Conservation (phyloP, 805 yeast genomes). For the Candida bentonensis region DNA sequence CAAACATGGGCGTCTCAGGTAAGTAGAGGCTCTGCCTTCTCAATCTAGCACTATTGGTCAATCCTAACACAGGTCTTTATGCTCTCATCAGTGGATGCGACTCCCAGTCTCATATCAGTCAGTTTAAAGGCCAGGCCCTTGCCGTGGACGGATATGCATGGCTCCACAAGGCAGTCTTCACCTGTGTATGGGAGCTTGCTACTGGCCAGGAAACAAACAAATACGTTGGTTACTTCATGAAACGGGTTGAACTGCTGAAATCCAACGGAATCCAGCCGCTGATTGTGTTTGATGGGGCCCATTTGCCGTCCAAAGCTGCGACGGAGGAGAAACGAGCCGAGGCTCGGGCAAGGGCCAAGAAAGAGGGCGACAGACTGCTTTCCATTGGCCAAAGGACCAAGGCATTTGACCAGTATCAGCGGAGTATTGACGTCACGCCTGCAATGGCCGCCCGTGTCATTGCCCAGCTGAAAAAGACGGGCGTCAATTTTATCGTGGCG, state of each 20-base stretch:
- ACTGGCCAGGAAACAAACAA: slow-evolving; percentile 46
- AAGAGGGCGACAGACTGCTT: slow-evolving; percentile 32
- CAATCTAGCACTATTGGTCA: neutral
- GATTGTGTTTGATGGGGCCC: slow-evolving; percentile 88
- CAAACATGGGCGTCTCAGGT: neutral
- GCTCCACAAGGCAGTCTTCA: slow-evolving; percentile 76
- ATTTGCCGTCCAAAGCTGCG: slow-evolving; percentile 59
- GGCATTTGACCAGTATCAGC: slow-evolving; percentile 2
- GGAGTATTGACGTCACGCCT: slow-evolving; percentile 74
- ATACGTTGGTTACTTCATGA: slow-evolving; percentile 51
- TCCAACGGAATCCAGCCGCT: slow-evolving; percentile 65
- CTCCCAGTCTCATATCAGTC: neutral
- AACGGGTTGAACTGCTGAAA: slow-evolving; percentile 50
- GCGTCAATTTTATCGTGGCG: slow-evolving; percentile 71
- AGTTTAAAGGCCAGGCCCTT: slow-evolving; percentile 56
- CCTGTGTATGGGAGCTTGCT: slow-evolving; percentile 76
- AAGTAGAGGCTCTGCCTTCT: neutral
- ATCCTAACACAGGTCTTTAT: neutral
- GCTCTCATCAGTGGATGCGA: neutral
- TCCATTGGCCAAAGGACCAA: slow-evolving; percentile 11
- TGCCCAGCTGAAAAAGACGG: slow-evolving; percentile 36
- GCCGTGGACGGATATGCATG: slow-evolving; percentile 97
- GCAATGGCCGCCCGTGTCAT: slow-evolving; percentile 82
- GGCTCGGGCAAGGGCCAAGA: slow-evolving; percentile 44
- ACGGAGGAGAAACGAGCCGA: slow-evolving; percentile 55